These are phyloP conservation scores for Aspergillus brasiliensis DNA, from an alignment of 2,329 filamentous ascomycete species.

Conservation along the genomic window DNA sequence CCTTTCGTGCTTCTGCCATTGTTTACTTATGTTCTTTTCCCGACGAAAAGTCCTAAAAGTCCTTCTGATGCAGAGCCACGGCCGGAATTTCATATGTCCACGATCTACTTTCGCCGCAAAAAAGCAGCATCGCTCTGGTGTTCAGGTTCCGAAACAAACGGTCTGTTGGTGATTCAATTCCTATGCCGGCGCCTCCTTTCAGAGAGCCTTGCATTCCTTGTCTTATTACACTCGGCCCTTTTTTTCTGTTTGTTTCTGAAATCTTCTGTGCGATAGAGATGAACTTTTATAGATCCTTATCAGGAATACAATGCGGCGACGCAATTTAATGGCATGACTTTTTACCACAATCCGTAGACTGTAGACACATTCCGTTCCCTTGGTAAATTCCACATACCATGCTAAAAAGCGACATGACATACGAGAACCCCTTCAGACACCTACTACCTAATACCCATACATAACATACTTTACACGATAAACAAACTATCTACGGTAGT, in stretches of 20 bases:
- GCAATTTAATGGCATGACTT: background rate
- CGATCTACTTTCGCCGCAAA: slow-evolving; percentile 1
- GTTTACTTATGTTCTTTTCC: background rate
- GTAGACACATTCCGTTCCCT: background rate
- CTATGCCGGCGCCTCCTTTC: background rate
- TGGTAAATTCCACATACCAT: background rate
- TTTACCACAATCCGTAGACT: background rate
- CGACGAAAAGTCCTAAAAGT: background rate
- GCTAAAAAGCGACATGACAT: background rate
- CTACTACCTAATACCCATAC: too few species aligned
- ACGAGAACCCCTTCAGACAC: background rate
- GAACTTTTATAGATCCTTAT: slow-evolving; percentile 6
- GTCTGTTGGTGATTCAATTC: background rate
- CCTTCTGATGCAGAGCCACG: background rate
- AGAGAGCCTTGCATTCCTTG: background rate
- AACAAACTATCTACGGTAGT: too few species aligned
- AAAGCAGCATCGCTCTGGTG: slow-evolving; percentile 19
- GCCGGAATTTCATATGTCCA: background rate
- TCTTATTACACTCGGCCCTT: background rate
- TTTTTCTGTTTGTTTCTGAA: background rate
- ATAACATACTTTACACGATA: too few species aligned
- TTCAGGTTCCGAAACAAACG: slow-evolving; percentile 9
- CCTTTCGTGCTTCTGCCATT: background rate
- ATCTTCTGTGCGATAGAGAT: slow-evolving; percentile 4
- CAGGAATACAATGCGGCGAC: slow-evolving; percentile 5